Evolutionary conservation across 179 eudicot species (phyloP).

Genomic region (Spergularia azorica): DNA sequence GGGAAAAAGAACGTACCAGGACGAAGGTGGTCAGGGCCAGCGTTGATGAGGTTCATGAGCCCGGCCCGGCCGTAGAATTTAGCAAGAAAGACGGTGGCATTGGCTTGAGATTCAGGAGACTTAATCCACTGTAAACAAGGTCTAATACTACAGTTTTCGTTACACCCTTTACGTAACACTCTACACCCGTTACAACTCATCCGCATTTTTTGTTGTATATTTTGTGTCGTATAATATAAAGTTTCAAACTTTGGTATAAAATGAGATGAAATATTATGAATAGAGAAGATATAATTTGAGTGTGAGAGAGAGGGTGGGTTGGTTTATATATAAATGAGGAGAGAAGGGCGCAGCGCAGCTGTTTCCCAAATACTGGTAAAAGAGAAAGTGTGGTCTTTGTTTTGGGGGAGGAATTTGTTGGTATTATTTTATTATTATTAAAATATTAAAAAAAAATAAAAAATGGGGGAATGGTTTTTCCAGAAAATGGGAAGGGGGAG

Average conservation of each 20-base stretch:
- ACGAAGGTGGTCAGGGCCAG: constrained; percentile 78
- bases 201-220: constrained; percentile 49
- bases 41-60: constrained; percentile 59
- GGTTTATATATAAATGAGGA: background rate
- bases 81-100: constrained; percentile 83
- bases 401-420: background rate
- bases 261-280: too few relatives aligned
- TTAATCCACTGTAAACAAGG: constrained; percentile 82
- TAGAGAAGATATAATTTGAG: background rate
- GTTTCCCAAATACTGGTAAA: constrained; percentile 47
- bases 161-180: constrained; percentile 76
- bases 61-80: constrained; percentile 81
- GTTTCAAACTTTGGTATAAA: background rate
- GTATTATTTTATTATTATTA: too few relatives aligned
- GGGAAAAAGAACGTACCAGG: constrained; percentile 47
- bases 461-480: background rate
- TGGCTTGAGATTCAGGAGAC: constrained; percentile 63
- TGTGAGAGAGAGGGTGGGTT: background rate
- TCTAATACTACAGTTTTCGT: constrained; percentile 66
- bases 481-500: constrained; percentile 3
- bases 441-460: too few relatives aligned
- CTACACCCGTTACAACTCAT: constrained; percentile 91
- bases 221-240: background rate
- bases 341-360: constrained; percentile 47
- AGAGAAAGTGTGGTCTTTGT: background rate